Conservation (phyloP, 345 rosid genomes). For the Cardamine chenopodiifolia region DNA sequence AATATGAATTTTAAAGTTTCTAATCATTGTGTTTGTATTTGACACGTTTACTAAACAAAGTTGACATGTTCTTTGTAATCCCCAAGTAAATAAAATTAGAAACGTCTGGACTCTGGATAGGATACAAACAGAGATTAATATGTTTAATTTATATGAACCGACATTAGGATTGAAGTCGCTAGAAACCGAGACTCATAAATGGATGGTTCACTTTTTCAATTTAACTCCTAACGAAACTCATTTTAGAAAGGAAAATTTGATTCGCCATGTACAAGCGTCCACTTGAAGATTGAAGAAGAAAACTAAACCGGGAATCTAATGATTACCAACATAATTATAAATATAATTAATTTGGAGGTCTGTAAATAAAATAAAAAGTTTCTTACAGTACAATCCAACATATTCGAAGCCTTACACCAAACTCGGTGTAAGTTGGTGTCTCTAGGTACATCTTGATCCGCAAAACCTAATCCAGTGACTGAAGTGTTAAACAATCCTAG, state of each 20-base stretch:
- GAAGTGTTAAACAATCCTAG: not conserved
- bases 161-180: not conserved
- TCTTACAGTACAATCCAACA: not conserved
- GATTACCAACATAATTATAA: not conserved
- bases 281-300: not conserved
- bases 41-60: conserved; percentile 3
- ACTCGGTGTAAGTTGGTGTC: conserved; percentile 8
- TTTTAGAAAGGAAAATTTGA: not conserved
- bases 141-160: not conserved
- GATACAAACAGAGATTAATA: not conserved
- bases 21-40: not conserved
- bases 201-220: not conserved
- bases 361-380: not conserved
- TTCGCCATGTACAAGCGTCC: not conserved
- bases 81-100: not conserved
- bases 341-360: not conserved
- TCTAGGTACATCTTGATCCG: conserved; percentile 7
- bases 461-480: conserved; percentile 10
- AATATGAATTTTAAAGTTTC: not conserved
- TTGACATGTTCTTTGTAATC: not conserved
- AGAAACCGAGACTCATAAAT: not conserved
- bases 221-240: not conserved
- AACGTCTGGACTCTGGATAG: not conserved
- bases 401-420: conserved; percentile 7
- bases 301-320: not conserved